These are phyloP conservation scores for Lippia alba DNA, from an alignment of 305 asterid genomes.

Conservation along the genomic window DNA sequence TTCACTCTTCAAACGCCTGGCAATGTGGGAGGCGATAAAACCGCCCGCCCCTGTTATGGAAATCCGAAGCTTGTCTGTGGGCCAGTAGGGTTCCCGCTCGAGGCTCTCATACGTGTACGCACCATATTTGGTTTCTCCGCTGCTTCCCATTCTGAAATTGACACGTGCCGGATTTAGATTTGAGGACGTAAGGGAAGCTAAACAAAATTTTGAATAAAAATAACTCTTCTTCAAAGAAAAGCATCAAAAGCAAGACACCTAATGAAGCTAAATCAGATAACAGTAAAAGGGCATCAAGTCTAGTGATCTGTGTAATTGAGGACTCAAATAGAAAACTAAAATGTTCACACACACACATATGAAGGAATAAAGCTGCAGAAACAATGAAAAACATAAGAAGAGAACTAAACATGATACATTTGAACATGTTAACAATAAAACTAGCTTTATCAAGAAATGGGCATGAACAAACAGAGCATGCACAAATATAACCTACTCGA, in stretches of 20 bases:
- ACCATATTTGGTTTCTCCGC: slow-evolving; percentile 44
- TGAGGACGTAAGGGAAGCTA: background rate
- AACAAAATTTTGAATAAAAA: background rate
- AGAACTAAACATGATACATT: background rate
- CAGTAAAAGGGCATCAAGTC: background rate
- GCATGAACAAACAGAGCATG: slow-evolving; percentile 20
- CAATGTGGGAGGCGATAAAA: slow-evolving; percentile 71
- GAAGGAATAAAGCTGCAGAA: background rate
- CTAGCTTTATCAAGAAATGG: background rate
- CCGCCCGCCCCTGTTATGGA: slow-evolving; percentile 75
- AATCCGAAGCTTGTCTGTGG: slow-evolving; percentile 56
- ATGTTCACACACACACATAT: background rate
- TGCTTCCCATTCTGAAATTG: slow-evolving; percentile 56
- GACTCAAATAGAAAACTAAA: background rate
- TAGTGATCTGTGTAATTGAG: background rate
- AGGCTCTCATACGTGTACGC: slow-evolving; percentile 60
- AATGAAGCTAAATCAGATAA: background rate
- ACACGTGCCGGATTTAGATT: background rate
- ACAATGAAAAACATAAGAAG: background rate
- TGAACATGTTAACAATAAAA: background rate
- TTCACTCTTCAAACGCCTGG: slow-evolving; percentile 67
- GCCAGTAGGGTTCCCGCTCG: slow-evolving; percentile 71
- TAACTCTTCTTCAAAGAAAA: too few species aligned
- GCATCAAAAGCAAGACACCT: background rate
- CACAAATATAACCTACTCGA: slow-evolving; percentile 14